phyloP scores from a whole-genome alignment of 2,329 filamentous ascomycete species.

The Ascochyta fabae region DNA sequence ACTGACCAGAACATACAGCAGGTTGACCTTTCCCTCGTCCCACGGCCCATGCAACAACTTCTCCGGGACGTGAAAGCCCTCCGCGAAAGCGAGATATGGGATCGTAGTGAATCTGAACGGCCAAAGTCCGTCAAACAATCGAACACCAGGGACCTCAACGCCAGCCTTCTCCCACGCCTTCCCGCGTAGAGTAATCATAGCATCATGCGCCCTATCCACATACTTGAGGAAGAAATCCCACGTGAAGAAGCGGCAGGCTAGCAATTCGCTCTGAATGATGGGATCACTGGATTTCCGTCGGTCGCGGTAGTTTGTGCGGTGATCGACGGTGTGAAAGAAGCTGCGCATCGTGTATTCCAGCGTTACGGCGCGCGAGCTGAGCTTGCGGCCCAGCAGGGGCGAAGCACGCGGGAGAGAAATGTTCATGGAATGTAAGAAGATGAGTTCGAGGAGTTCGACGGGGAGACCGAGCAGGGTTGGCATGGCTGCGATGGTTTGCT shows the following conservation, averaged over 20 bases:
- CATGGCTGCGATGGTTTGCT: slow-evolving; percentile 32
- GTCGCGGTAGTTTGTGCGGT: slow-evolving; percentile 33
- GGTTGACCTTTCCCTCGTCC: slow-evolving; percentile 35
- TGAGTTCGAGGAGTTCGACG: slow-evolving; percentile 44
- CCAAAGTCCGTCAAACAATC: slow-evolving; percentile 37
- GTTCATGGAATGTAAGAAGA: slow-evolving; percentile 48
- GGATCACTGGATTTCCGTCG: slow-evolving; percentile 29
- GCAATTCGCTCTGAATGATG: slow-evolving; percentile 35
- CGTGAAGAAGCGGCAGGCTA: slow-evolving; percentile 46
- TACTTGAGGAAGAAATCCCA: slow-evolving; percentile 46
- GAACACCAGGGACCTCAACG: slow-evolving; percentile 31
- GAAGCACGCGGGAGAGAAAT: slow-evolving; percentile 41
- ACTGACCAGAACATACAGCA: slow-evolving; percentile 45
- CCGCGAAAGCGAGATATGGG: slow-evolving; percentile 40
- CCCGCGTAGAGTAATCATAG: slow-evolving; percentile 35
- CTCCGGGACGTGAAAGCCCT: slow-evolving; percentile 42
- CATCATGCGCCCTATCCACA: slow-evolving; percentile 38
- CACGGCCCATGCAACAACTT: slow-evolving; percentile 48
- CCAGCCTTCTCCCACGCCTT: slow-evolving; percentile 41
- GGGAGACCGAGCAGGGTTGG: slow-evolving; percentile 45
- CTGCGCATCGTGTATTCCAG: slow-evolving; percentile 41
- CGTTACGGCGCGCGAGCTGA: slow-evolving; percentile 37
- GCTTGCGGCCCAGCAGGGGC: slow-evolving; percentile 37
- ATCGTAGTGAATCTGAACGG: slow-evolving; percentile 42
- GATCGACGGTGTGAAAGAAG: slow-evolving; percentile 45